A percentile compares a stretch with the other conserved stretches of the same genome.
Conservation (phyloP, 192 early-diverging fungal genomes). For the Backusella morwellensis region DNA sequence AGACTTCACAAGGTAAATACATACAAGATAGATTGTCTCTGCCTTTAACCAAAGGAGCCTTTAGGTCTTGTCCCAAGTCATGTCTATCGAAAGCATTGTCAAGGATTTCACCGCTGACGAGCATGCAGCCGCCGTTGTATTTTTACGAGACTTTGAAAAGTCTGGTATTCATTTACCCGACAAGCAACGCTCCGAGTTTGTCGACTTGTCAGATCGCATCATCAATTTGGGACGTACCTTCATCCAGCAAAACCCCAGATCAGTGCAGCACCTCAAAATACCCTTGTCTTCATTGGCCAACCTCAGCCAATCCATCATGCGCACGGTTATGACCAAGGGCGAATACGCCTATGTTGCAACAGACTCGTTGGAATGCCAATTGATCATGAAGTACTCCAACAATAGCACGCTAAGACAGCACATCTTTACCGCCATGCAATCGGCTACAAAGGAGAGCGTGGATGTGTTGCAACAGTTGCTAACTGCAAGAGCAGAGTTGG, state of each 20-base stretch:
- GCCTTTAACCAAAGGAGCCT: too few species aligned
- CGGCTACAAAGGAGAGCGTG: conserved; percentile 62
- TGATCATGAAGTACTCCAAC: conserved; percentile 61
- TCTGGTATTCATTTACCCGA: conserved; percentile 87
- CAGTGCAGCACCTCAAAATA: conserved; percentile 39
- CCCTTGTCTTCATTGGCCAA: conserved; percentile 39
- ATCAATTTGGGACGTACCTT: conserved; percentile 76
- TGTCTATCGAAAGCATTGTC: conserved; percentile 58
- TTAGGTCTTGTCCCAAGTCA: conserved; percentile 65
- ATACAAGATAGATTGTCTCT: too few species aligned
- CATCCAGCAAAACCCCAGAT: conserved; percentile 45
- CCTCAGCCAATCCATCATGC: conserved; percentile 34
- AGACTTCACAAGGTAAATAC: conserved; percentile 66
- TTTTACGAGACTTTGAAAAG: conserved; percentile 92
- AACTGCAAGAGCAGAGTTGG: conserved; percentile 68
- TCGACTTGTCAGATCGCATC: conserved; percentile 81
- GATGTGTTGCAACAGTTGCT: conserved; percentile 72
- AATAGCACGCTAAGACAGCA: conserved; percentile 63
- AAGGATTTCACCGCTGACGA: conserved; percentile 65
- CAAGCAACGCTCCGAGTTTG: conserved; percentile 67
- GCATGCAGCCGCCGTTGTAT: conserved; percentile 72
- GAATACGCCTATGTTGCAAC: conserved; percentile 57
- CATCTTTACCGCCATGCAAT: conserved; percentile 78
- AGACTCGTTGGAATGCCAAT: conserved; percentile 53
- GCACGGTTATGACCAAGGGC: conserved; percentile 25